Base-by-base conservation (phyloP, 352 stramenopile genomes). In the Thalassiosira hispida region DNA sequence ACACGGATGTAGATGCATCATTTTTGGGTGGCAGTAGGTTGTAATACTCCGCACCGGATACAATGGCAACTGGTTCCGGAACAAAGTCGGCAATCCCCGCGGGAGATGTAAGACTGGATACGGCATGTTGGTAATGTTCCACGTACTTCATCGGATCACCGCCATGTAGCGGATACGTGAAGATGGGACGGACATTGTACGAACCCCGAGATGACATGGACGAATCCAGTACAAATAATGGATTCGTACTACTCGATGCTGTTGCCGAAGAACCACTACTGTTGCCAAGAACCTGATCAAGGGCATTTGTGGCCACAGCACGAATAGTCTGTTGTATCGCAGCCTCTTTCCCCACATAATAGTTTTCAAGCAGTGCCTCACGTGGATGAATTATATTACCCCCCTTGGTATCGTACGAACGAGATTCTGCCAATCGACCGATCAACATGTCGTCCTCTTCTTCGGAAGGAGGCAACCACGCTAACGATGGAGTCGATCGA, bases 21-120 rank as follows among this genome's bases (percentile, higher is more conserved):
- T 56, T 27, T 8, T 55, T 52, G 20, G 47, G 38, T 12, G 87
- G 85, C 0, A 93, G 51, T 23, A 91, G 73, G 65, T 76, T 77
- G 22, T 79, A 69, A 40, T 67, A 65, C 46, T 91, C 77, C 6
- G 88, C 88, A 29, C 86, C 88, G 55, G 73, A 79, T 27, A 92
- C 69, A 49, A 81, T 77, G 18, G 88, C 86, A 1, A 92, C 68
- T 9, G 86, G 84, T 66, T 93, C 85, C 12, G 82, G 78, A 33
- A 91, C 77, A 59, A 72, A 84, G 0, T 64, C 35, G 1, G 66
- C 53, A 42, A 85, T 80, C 6, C 52, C 69, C 8, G 51, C 33
- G 25, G 78, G 68, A 49, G 51, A 75, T 6, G 67, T 67, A 0
- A 86, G 25, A 20, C 64, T 29, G 7, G 69, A 22, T 0, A 69